phyloP scores from a whole-genome alignment of 148 eudicot genomes.

The Camellia lanceoleosa region DNA sequence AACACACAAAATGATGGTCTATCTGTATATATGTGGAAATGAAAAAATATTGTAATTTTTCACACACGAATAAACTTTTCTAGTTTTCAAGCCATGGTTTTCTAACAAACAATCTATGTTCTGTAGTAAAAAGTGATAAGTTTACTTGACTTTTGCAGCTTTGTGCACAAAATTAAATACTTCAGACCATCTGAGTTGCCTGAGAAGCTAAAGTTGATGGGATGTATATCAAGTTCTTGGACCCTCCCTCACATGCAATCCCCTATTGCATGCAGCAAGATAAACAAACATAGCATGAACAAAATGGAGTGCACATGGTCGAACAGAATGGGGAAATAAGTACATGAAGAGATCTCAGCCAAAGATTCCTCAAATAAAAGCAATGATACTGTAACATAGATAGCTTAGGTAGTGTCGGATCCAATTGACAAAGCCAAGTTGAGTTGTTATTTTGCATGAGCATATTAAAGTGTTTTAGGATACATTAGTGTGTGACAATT shows the following conservation, averaged over 20 bases:
- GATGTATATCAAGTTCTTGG: not conserved
- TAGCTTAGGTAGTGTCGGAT: too few relatives aligned
- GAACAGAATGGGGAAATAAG: not conserved
- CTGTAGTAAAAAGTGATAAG: not conserved
- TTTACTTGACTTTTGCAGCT: not conserved
- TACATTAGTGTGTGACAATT: too few relatives aligned
- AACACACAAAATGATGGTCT: constrained; percentile 2
- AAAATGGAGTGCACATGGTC: not conserved
- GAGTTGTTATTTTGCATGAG: too few relatives aligned
- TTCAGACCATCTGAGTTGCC: not conserved
- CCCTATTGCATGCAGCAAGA: not conserved
- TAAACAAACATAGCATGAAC: not conserved
- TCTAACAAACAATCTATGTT: not conserved
- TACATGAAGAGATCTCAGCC: not conserved
- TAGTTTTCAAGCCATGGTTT: not conserved
- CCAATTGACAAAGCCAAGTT: too few relatives aligned
- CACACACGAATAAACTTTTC: not conserved
- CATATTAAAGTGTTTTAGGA: too few relatives aligned
- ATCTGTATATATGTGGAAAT: not conserved
- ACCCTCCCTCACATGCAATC: not conserved
- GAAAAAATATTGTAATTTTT: not conserved
- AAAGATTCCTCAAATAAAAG: not conserved
- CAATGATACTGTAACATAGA: not conserved
- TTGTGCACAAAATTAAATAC: not conserved
- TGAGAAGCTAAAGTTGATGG: not conserved